A percentile compares a stretch with the other conserved stretches of the same genome.
Conservation (phyloP, 257 asterid species). For the Anisodus tanguticus region DNA sequence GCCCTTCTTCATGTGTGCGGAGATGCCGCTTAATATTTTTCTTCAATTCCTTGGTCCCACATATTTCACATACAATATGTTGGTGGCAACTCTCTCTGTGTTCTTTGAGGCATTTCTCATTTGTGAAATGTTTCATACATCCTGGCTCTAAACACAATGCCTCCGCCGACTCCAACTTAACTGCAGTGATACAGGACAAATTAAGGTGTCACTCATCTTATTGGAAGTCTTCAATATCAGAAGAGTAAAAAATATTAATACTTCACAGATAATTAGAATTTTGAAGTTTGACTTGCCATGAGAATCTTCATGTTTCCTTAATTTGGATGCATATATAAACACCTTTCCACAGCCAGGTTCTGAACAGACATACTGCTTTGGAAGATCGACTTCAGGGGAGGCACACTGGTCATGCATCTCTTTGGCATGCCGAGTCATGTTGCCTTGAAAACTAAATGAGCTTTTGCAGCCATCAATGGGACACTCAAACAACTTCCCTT, state of each 20-base stretch:
- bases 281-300: slow-evolving; percentile 57
- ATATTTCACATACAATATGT: slow-evolving; percentile 64
- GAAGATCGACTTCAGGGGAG: slow-evolving; percentile 39
- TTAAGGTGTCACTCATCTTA: background rate
- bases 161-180: slow-evolving; percentile 72
- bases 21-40: slow-evolving; percentile 90
- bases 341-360: slow-evolving; percentile 84
- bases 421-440: slow-evolving; percentile 67
- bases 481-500: slow-evolving; percentile 76
- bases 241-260: background rate
- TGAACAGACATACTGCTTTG: slow-evolving; percentile 59
- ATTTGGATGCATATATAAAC: slow-evolving; percentile 67
- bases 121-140: slow-evolving; percentile 82
- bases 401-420: slow-evolving; percentile 63
- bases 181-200: slow-evolving; percentile 50
- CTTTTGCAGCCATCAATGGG: slow-evolving; percentile 56
- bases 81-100: slow-evolving; percentile 73
- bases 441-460: slow-evolving; percentile 60
- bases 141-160: slow-evolving; percentile 78
- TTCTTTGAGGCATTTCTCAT: slow-evolving; percentile 72
- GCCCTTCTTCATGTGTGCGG: slow-evolving; percentile 56
- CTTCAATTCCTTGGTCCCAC: slow-evolving; percentile 77
- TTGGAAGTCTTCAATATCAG: background rate
- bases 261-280: background rate
- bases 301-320: slow-evolving; percentile 72